Evolutionary conservation across 2,329 filamentous ascomycete species (phyloP).

Genomic region (Pseudogymnoascus sp.): DNA sequence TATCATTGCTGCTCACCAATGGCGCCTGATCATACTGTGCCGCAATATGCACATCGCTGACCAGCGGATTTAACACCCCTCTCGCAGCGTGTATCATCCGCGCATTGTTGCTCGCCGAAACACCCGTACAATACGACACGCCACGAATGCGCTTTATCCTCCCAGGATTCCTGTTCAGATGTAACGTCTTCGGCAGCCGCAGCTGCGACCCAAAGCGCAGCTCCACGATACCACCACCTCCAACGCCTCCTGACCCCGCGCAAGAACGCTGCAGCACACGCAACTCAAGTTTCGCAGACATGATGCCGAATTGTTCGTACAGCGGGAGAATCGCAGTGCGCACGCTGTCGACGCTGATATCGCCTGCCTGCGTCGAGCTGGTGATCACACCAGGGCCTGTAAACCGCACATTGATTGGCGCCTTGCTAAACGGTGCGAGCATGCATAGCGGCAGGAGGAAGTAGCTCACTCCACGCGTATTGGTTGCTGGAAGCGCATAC

Average conservation of each 20-base stretch:
- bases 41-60: slow-evolving; percentile 84
- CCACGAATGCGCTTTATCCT: slow-evolving; percentile 82
- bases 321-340: slow-evolving; percentile 86
- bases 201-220: slow-evolving; percentile 90
- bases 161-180: slow-evolving; percentile 72
- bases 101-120: slow-evolving; percentile 85
- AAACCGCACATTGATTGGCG: slow-evolving; percentile 82
- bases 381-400: slow-evolving; percentile 90
- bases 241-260: slow-evolving; percentile 61
- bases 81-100: slow-evolving; percentile 89
- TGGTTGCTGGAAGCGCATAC: slow-evolving; percentile 69
- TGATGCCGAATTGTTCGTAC: slow-evolving; percentile 83
- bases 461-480: slow-evolving; percentile 77
- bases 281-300: slow-evolving; percentile 70
- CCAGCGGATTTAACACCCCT: slow-evolving; percentile 76
- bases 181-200: slow-evolving; percentile 84
- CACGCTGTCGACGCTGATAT: slow-evolving; percentile 87
- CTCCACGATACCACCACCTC: slow-evolving; percentile 88
- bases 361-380: slow-evolving; percentile 69
- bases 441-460: slow-evolving; percentile 85
- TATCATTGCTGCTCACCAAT: slow-evolving; percentile 44
- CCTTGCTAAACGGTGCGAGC: slow-evolving; percentile 86
- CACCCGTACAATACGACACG: slow-evolving; percentile 87
- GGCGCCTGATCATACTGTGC: slow-evolving; percentile 64
- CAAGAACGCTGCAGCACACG: slow-evolving; percentile 73